These are phyloP conservation scores for Russula emetica DNA, from an alignment of 768 basidiomycete genomes.

Conservation along the genomic window DNA sequence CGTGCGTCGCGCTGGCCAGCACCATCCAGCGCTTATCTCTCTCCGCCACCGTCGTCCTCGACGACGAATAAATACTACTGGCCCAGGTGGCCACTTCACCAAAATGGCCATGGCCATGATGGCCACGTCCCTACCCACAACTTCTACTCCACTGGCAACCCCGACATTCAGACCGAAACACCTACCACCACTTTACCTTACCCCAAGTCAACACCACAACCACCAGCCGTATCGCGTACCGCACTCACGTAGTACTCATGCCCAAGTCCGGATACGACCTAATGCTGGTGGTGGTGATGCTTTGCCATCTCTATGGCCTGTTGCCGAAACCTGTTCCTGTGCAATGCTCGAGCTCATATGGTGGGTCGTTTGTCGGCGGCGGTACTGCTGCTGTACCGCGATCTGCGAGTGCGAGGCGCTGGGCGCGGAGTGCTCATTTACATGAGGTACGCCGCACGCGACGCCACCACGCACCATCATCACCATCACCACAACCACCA, in stretches of 20 bases:
- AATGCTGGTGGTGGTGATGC: no score
- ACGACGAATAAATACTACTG: neutral
- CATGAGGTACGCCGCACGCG: constrained; percentile 51
- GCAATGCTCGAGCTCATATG: constrained; percentile 45
- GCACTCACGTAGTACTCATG: neutral
- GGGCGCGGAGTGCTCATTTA: constrained; percentile 64
- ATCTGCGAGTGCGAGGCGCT: constrained; percentile 51
- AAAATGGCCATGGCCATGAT: neutral
- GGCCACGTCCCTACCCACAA: constrained; percentile 25
- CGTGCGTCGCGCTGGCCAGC: constrained; percentile 17
- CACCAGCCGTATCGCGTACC: neutral
- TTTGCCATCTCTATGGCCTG: neutral
- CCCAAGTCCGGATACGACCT: neutral
- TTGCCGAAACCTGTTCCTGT: constrained; percentile 31
- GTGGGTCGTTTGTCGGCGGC: constrained; percentile 31
- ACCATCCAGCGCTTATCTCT: neutral
- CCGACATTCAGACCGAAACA: constrained; percentile 11
- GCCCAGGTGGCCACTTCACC: neutral
- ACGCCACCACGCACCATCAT: neutral
- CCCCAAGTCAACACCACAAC: constrained; percentile 8
- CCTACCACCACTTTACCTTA: neutral
- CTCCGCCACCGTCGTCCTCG: neutral
- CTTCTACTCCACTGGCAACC: constrained; percentile 27
- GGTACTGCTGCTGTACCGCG: constrained; percentile 36
- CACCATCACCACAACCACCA: neutral